Evolutionary conservation across 2,329 filamentous ascomycete genomes (phyloP).

Genomic region (Didymella arachidicola): DNA sequence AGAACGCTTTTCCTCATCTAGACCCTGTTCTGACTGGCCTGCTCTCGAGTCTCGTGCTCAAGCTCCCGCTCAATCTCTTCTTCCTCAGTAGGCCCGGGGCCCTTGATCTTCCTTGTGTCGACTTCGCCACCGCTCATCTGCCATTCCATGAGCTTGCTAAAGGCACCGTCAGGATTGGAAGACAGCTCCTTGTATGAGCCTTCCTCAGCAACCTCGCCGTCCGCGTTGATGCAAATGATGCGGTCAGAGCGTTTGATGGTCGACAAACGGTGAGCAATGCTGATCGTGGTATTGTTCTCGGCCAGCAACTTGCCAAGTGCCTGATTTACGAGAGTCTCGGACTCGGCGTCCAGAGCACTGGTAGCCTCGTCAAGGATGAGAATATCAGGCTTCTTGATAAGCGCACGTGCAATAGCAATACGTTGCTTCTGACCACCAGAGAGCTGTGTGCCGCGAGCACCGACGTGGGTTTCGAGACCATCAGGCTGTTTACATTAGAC

Average conservation of each 20-base stretch:
- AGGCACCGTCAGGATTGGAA: constrained; percentile 77
- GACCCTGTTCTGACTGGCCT: constrained; percentile 34
- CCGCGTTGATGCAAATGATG: constrained; percentile 87
- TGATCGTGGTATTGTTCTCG: constrained; percentile 94
- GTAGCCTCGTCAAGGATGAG: constrained; percentile 95
- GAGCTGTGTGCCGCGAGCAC: constrained; percentile 88
- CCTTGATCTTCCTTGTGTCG: constrained; percentile 31
- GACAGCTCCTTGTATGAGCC: constrained; percentile 83
- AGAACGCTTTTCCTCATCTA: constrained; percentile 9
- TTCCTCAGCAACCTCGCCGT: constrained; percentile 89
- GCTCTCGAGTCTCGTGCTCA: constrained; percentile 49
- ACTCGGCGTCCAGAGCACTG: constrained; percentile 93
- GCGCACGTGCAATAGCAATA: constrained; percentile 92
- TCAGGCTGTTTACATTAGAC: constrained; percentile 68
- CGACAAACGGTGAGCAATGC: constrained; percentile 92
- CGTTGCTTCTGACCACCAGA: constrained; percentile 97
- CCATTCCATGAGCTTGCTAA: constrained; percentile 98
- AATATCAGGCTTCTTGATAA: constrained; percentile 96
- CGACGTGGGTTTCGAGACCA: constrained; percentile 91
- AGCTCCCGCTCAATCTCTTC: constrained; percentile 60
- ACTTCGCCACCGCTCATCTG: constrained; percentile 87
- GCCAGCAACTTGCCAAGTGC: constrained; percentile 81
- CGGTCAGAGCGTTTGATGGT: constrained; percentile 96
- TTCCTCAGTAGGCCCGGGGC: constrained; percentile 54
- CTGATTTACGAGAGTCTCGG: constrained; percentile 93